phyloP scores from a whole-genome alignment of 2,329 filamentous ascomycete genomes.

The Coleophoma cylindrospora region DNA sequence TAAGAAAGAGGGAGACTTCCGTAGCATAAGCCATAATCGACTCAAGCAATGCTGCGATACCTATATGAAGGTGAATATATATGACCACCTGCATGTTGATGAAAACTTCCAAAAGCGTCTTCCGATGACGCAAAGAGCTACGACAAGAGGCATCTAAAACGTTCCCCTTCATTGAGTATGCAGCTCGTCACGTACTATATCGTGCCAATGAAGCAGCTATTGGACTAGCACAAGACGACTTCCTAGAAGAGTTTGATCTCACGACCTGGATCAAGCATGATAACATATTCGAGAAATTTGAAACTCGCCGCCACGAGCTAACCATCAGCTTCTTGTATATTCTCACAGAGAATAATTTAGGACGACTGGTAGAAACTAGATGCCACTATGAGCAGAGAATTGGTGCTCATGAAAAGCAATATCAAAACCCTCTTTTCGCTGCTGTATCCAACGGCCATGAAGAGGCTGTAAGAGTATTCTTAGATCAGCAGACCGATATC shows the following conservation, averaged over 20 bases:
- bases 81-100: background rate
- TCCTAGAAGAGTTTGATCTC: background rate
- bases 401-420: too few relatives aligned
- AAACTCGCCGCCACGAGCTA: too few relatives aligned
- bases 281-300: background rate
- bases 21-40: slow-evolving; percentile 29
- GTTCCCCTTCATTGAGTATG: background rate
- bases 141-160: background rate
- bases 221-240: background rate
- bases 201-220: background rate
- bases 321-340: too few relatives aligned
- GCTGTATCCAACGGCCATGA: too few relatives aligned
- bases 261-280: background rate
- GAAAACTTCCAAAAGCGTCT: background rate
- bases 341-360: too few relatives aligned
- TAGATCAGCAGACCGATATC: too few relatives aligned
- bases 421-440: too few relatives aligned
- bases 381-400: too few relatives aligned
- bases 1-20: slow-evolving; percentile 24
- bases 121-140: background rate
- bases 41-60: slow-evolving; percentile 37
- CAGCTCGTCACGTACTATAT: background rate
- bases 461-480: too few relatives aligned
- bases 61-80: slow-evolving; percentile 28
- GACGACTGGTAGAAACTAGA: too few relatives aligned